Conservation (phyloP, 169 alveolate genomes). For the Cryptosporidium baileyi region DNA sequence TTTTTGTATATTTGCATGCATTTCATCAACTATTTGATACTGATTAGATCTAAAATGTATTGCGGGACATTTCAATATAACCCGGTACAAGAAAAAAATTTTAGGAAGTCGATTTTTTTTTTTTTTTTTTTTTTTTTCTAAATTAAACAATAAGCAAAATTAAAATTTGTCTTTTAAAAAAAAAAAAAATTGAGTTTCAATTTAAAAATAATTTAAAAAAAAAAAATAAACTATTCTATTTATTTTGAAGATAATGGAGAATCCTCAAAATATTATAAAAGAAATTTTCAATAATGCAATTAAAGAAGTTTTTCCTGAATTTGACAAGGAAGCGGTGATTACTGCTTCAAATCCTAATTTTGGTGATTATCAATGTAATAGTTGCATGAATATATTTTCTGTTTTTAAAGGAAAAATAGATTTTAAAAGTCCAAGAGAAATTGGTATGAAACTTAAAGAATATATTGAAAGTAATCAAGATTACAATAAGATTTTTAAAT, state of each 20-base stretch:
- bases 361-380: slow-evolving; percentile 84
- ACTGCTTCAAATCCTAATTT: slow-evolving; percentile 80
- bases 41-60: too few species aligned
- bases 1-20: too few species aligned
- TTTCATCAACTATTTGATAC: too few species aligned
- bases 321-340: slow-evolving; percentile 72
- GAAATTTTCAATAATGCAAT: slow-evolving; percentile 75
- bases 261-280: slow-evolving; percentile 74
- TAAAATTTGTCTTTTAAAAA: too few species aligned
- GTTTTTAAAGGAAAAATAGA: slow-evolving; percentile 72
- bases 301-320: slow-evolving; percentile 70
- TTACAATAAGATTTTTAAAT: slow-evolving; percentile 44
- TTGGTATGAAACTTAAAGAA: slow-evolving; percentile 77
- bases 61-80: too few species aligned
- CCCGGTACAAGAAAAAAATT: too few species aligned
- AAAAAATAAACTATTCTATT: background rate
- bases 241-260: slow-evolving; percentile 27
- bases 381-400: slow-evolving; percentile 79
- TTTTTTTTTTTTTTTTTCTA: too few species aligned
- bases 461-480: slow-evolving; percentile 72
- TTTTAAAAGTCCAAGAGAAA: slow-evolving; percentile 78
- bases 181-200: too few species aligned
- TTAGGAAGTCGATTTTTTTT: too few species aligned
- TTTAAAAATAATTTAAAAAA: background rate
- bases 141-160: too few species aligned